A percentile compares a stretch with the other conserved stretches of the same genome.
These are phyloP conservation scores for Aspergillus conjunctus DNA, from an alignment of 495 filamentous ascomycete species.

Conservation along the genomic window DNA sequence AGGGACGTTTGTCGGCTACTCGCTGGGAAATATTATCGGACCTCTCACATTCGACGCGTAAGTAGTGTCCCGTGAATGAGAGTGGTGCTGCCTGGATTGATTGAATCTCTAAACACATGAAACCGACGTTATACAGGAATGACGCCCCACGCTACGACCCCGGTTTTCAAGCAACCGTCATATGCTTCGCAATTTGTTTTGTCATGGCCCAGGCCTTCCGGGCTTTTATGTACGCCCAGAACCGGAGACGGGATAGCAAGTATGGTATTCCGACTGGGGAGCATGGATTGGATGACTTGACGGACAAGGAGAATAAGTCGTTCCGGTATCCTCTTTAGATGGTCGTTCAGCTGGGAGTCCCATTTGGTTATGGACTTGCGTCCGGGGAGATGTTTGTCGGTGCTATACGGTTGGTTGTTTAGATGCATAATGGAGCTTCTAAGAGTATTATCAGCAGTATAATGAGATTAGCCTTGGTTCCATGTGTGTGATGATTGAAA, in stretches of 20 bases:
- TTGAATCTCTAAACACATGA: background rate
- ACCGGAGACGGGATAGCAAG: constrained; percentile 11
- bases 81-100: background rate
- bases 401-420: background rate
- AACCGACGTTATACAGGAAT: constrained; percentile 7
- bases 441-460: background rate
- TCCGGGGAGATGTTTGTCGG: background rate
- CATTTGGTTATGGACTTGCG: background rate
- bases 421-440: background rate
- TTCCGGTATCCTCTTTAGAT: constrained; percentile 17
- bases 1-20: constrained; percentile 12
- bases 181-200: constrained; percentile 18
- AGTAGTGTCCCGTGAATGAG: background rate
- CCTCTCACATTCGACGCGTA: constrained; percentile 18
- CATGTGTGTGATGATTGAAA: background rate
- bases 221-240: constrained; percentile 9
- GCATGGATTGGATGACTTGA: constrained; percentile 18
- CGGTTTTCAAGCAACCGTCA: constrained; percentile 15
- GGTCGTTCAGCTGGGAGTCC: background rate
- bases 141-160: constrained; percentile 18
- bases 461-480: background rate
- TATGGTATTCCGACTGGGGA: constrained; percentile 8
- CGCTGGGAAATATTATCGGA: constrained; percentile 17
- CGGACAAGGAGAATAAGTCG: constrained; percentile 19
- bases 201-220: constrained; percentile 11